These are phyloP conservation scores for Austropuccinia psidii DNA, from an alignment of 1,284 basidiomycete species.

Conservation along the genomic window DNA sequence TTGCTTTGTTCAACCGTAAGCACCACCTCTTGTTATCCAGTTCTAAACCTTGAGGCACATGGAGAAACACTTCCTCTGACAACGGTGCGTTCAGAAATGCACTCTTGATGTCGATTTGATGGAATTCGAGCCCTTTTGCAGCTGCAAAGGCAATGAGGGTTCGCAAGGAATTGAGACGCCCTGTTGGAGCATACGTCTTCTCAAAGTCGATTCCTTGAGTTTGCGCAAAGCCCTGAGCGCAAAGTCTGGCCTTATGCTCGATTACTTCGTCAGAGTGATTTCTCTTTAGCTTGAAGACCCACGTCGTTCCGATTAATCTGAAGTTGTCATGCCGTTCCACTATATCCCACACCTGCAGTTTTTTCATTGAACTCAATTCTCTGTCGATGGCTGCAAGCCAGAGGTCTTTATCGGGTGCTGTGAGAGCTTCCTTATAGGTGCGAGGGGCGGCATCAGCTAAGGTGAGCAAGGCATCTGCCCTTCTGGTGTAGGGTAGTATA, in stretches of 20 bases:
- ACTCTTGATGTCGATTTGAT: neutral
- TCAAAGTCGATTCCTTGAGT: neutral
- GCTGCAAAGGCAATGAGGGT: neutral
- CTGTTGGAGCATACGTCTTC: neutral
- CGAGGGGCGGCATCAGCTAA: too few relatives aligned
- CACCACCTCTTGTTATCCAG: neutral
- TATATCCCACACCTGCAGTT: neutral
- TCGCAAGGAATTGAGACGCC: neutral
- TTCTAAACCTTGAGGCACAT: neutral
- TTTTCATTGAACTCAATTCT: neutral
- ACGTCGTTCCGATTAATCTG: neutral
- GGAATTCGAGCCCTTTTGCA: neutral
- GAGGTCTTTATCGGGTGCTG: neutral
- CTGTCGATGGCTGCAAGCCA: neutral
- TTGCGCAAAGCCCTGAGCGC: neutral
- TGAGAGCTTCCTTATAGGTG: neutral
- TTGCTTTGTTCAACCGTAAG: neutral
- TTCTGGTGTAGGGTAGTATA: neutral
- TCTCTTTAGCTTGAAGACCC: neutral
- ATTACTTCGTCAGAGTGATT: neutral
- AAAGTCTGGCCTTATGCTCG: neutral
- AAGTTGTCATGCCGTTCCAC: too few relatives aligned
- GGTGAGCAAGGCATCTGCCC: neutral
- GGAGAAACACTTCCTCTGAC: neutral
- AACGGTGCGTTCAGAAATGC: neutral